Evolutionary conservation across 805 yeast genomes (phyloP).

Genomic region (Candida suzukii): DNA sequence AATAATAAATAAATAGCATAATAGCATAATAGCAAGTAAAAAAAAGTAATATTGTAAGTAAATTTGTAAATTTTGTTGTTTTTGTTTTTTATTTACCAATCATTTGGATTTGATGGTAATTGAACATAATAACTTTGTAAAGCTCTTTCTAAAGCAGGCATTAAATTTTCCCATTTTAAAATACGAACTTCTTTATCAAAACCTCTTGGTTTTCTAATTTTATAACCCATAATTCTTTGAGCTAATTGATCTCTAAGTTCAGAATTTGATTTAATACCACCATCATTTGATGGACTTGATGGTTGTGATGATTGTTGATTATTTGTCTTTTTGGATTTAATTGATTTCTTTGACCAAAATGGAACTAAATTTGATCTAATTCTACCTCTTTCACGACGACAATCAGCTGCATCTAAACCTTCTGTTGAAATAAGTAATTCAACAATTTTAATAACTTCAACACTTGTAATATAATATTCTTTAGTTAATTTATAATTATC

Average conservation of each 20-base stretch:
- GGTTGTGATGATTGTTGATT: background rate
- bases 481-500: constrained; percentile 8
- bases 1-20: background rate
- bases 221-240: constrained; percentile 58
- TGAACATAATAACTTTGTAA: constrained; percentile 59
- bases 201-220: constrained; percentile 56
- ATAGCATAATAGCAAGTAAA: background rate
- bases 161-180: constrained; percentile 51
- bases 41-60: background rate
- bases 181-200: constrained; percentile 64
- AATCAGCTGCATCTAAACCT: constrained; percentile 37
- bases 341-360: constrained; percentile 57
- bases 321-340: constrained; percentile 34
- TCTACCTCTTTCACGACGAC: constrained; percentile 59
- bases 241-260: constrained; percentile 49
- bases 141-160: constrained; percentile 56
- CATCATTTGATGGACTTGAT: constrained; percentile 5
- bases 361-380: constrained; percentile 61
- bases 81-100: background rate
- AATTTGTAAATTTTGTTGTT: no score
- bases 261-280: constrained; percentile 12
- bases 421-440: constrained; percentile 52
- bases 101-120: constrained; percentile 28
- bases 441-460: constrained; percentile 60
- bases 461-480: constrained; percentile 52